These are phyloP conservation scores for Staphylotrichum longicolle DNA, from an alignment of 495 filamentous ascomycete species.

Conservation along the genomic window DNA sequence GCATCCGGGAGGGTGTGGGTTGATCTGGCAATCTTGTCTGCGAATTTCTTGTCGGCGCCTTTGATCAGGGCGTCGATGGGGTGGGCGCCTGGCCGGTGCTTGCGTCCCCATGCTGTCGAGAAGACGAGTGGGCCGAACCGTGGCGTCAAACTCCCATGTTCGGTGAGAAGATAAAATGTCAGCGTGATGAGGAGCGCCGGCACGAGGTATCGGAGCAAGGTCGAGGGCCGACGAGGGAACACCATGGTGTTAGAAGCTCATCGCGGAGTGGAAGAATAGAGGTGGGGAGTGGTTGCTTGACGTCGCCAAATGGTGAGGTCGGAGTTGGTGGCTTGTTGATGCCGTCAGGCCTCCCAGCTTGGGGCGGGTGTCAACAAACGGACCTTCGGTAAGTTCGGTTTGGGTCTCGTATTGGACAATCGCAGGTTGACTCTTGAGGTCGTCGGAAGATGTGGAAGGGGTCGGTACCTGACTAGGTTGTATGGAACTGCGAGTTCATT, in stretches of 20 bases:
- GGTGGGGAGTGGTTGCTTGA: neutral
- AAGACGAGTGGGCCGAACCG: neutral
- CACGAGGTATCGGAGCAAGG: slow-evolving; percentile 38
- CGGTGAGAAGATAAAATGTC: slow-evolving; percentile 29
- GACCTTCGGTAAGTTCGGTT: no score
- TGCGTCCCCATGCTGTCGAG: neutral
- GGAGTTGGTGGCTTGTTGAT: no score
- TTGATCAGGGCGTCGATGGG: slow-evolving; percentile 50
- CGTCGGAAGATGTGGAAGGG: no score
- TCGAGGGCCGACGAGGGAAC: slow-evolving; percentile 42
- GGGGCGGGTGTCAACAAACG: no score
- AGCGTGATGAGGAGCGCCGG: slow-evolving; percentile 34
- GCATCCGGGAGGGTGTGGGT: slow-evolving; percentile 55
- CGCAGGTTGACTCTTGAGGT: no score
- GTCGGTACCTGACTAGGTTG: no score
- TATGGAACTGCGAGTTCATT: no score
- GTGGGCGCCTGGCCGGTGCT: slow-evolving; percentile 28
- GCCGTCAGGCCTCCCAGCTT: no score
- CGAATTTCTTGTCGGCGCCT: slow-evolving; percentile 44
- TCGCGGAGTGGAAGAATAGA: slow-evolving; percentile 26
- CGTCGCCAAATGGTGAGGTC: no score
- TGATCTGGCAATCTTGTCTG: slow-evolving; percentile 39
- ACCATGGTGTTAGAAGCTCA: slow-evolving; percentile 37
- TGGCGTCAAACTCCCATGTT: neutral
- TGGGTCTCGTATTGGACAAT: no score